These are phyloP conservation scores for Papiliotrema fonsecae DNA, from an alignment of 1,284 basidiomycete genomes.

Conservation along the genomic window DNA sequence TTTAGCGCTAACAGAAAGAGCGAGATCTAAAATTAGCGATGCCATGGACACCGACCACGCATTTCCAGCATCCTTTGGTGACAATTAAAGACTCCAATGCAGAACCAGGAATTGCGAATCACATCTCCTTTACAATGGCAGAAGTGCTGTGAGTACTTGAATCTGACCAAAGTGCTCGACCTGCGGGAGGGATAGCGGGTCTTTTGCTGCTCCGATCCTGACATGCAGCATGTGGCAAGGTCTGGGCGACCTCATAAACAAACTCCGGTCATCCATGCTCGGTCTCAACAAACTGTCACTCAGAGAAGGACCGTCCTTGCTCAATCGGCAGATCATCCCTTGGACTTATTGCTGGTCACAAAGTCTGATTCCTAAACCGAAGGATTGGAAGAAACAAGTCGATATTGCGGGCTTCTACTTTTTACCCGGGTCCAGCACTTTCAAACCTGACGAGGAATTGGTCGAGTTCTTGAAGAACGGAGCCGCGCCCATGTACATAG, in stretches of 20 bases:
- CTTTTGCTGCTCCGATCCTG: no score
- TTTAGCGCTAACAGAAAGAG: neutral
- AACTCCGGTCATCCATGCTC: constrained; percentile 54
- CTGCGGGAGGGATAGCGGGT: no score
- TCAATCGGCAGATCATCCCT: constrained; percentile 58
- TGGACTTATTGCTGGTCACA: constrained; percentile 66
- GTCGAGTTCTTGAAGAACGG: constrained; percentile 53
- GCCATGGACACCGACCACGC: constrained; percentile 62
- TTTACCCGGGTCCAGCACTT: constrained; percentile 50
- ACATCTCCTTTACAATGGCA: constrained; percentile 55
- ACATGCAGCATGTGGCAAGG: constrained; percentile 38
- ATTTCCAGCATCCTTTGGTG: constrained; percentile 60
- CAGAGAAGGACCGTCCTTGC: constrained; percentile 53
- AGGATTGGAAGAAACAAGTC: constrained; percentile 59
- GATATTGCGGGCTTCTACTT: constrained; percentile 63
- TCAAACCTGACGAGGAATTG: constrained; percentile 52
- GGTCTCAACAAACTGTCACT: constrained; percentile 52
- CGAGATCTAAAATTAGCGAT: constrained; percentile 50
- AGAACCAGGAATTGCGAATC: constrained; percentile 54
- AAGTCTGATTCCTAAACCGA: constrained; percentile 58
- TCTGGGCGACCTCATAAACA: constrained; percentile 57
- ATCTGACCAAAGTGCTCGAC: neutral
- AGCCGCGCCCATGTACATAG: constrained; percentile 58
- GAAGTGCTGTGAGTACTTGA: constrained; percentile 46
- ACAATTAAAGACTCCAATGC: constrained; percentile 55